Evolutionary conservation across 495 filamentous ascomycete species (phyloP), one percentile per base, ranked within the genome.

Genomic region (Aspergillus egyptiacus): DNA sequence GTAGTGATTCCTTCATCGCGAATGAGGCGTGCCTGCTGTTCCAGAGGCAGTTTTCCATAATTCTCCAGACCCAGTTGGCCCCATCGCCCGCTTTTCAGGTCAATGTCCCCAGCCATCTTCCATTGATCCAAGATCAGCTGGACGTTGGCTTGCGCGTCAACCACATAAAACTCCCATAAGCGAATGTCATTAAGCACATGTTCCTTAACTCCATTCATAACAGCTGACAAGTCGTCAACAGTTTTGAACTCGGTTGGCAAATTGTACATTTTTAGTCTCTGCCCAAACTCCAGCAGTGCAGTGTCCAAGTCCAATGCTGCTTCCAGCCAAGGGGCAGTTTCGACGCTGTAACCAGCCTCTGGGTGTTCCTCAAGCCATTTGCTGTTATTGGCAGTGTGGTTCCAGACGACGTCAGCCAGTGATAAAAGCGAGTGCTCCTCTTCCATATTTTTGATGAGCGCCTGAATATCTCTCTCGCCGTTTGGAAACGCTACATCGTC

Each of bases 401-500:
- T 99, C 80, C 89, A 91, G 19, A 99, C 94, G 38, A 99, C 90
- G 62, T 99, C 94, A 2, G 93, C 96, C 70, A 99, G 64, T 53
- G 86, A 89, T 36, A 97, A 74, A 38, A 99, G 70, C 0, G 85
- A 85, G 62, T 91, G 81, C 32, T 95, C 81, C 22, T 85, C 79
- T 62, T 94, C 87, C 80, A 99, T 85, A 62, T 78, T 86, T 18
- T 78, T 65, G 40, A 94, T 80, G 68, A 99, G 73, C 18, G 78
- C 70, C 46, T 82, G 69, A 43, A 97, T 77, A 64, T 97, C 91
- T 47, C 83, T 69, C 62, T 96, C 91, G 33, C 94, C 94, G 46
- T 82, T 81, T 2, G 91, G 89, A 58, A 99, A 97, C 40, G 79
- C 77, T 6, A 67, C 74, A 3, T 85, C 79, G 60, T 97, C 94